Conservation (phyloP, 78 protist genomes). For the Polysphondylium violaceum region DNA sequence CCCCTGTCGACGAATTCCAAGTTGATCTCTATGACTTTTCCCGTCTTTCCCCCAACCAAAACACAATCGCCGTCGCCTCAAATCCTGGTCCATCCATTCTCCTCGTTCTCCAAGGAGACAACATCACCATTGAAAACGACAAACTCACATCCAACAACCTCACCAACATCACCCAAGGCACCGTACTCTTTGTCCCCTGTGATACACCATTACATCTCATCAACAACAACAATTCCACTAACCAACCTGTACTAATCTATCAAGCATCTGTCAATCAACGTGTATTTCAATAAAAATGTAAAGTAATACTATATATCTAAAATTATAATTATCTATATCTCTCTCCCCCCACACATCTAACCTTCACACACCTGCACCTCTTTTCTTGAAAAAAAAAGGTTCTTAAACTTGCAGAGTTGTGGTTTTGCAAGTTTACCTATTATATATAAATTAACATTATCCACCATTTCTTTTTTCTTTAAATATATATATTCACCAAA, state of each 20-base stretch:
- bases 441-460: too few species aligned
- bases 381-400: too few species aligned
- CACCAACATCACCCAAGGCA: constrained; percentile 4
- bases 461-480: too few species aligned
- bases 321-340: too few species aligned
- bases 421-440: too few species aligned
- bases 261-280: neutral
- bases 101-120: constrained; percentile 22
- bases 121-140: neutral
- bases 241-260: neutral
- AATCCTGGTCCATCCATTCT: constrained; percentile 33
- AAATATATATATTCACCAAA: too few species aligned
- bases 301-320: neutral
- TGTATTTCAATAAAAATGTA: constrained; percentile 18
- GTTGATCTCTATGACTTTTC: constrained; percentile 21
- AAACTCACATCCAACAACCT: neutral
- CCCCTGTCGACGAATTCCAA: constrained; percentile 70
- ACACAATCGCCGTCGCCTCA: neutral
- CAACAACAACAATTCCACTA: neutral
- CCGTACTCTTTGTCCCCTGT: constrained; percentile 51
- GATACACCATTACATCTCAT: constrained; percentile 21
- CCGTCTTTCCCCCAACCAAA: neutral
- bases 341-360: too few species aligned
- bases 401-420: too few species aligned
- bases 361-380: too few species aligned